Base-by-base conservation (phyloP, 2,329 filamentous ascomycete species). In the Penicillium freii region DNA sequence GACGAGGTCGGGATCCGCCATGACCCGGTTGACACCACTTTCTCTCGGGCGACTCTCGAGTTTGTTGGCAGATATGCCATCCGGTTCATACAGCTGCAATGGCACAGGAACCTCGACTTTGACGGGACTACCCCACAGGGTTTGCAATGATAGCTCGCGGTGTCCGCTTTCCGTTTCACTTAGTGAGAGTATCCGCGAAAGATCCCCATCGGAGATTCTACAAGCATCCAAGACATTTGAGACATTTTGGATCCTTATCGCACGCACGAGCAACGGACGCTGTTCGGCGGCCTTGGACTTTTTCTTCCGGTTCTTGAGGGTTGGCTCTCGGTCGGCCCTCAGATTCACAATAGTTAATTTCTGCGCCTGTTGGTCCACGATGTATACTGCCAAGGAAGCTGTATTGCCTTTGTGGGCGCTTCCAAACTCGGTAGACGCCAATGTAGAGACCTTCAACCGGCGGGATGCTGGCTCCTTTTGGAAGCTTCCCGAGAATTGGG, bases 191-290 rank as follows among this genome's bases (percentile, higher is more conserved):
- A 92, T 87, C 62, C 87, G 85, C 33, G 87, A 85, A 53, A 88
- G 79, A 27, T 81, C 78, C 1, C 86, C 86, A 70, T 92, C 89
- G 5, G 81, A 78, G 43, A 92, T 73, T 65, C 86, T 89, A 72
- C 87, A 90, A 7, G 87, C 89, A 73, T 92, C 89, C 27, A 87
- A 81, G 17, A 92, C 85, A 60, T 85, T 86, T 55, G 88, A 81
- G 9, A 85, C 85, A 66, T 86, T 83, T 51, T 83, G 80, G 33
- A 86, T 74, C 29, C 75, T 75, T 19, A 77, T 75, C 27, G 75
- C 75, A 43, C 75, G 71, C 6, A 74, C 62, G 3, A 73, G 64
- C 13, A 71, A 48, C 13, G 66, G 60, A 51, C 62, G 70, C 60
- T 54, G 69, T 44, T 65, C 66, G 27, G 62, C 56, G 54, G 19